phyloP scores from a whole-genome alignment of 306 rosid genomes.

The Corylus heterophylla region DNA sequence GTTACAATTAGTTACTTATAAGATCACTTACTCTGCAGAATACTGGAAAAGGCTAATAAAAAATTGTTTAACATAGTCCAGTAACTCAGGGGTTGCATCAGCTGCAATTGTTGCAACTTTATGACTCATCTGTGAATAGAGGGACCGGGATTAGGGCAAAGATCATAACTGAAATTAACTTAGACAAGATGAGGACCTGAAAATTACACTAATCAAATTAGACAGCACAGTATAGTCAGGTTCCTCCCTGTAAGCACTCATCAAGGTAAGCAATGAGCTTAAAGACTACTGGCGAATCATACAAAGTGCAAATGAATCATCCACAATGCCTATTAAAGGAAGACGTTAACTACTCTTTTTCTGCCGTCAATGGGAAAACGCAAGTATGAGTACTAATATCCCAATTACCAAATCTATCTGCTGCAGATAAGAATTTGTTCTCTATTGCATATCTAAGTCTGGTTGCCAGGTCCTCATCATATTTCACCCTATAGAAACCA shows the following conservation, averaged over 20 bases:
- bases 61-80: slow-evolving; percentile 55
- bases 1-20: slow-evolving; percentile 8
- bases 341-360: slow-evolving; percentile 21
- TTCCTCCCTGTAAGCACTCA: slow-evolving; percentile 83
- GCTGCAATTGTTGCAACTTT: slow-evolving; percentile 60
- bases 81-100: slow-evolving; percentile 73
- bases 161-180: slow-evolving; percentile 11
- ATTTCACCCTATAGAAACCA: slow-evolving; percentile 95
- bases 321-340: slow-evolving; percentile 73
- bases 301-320: slow-evolving; percentile 82
- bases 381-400: slow-evolving; percentile 8
- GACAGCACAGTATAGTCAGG: slow-evolving; percentile 82
- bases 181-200: slow-evolving; percentile 29
- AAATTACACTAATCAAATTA: slow-evolving; percentile 70
- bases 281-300: slow-evolving; percentile 71
- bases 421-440: slow-evolving; percentile 62
- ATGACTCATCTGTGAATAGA: slow-evolving; percentile 61
- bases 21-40: slow-evolving; percentile 71
- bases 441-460: slow-evolving; percentile 77
- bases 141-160: slow-evolving; percentile 31
- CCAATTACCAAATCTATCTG: slow-evolving; percentile 80
- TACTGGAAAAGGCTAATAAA: slow-evolving; percentile 60
- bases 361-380: slow-evolving; percentile 2
- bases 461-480: slow-evolving; percentile 72
- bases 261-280: slow-evolving; percentile 74